These are phyloP conservation scores for Syncephalastrum monosporum DNA, from an alignment of 371 early-diverging fungal genomes.

Conservation along the genomic window DNA sequence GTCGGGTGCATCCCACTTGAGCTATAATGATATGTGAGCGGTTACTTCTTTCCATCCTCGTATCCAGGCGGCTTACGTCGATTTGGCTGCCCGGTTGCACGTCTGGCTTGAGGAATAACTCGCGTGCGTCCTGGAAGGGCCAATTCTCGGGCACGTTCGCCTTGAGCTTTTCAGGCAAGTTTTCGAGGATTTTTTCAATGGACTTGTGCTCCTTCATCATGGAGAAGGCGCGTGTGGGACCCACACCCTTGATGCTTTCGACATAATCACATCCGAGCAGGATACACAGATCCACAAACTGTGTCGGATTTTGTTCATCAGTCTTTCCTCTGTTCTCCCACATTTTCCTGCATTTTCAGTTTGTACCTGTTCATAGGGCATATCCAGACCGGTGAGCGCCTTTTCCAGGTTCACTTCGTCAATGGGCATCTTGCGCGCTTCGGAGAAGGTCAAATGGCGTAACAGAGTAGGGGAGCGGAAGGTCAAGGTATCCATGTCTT, in stretches of 20 bases:
- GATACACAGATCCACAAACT: conserved; percentile 99
- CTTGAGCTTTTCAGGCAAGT: conserved; percentile 68
- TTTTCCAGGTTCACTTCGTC: conserved; percentile 86
- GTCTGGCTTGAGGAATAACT: conserved; percentile 85
- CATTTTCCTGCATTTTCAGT: not conserved
- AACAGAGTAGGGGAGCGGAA: conserved; percentile 93
- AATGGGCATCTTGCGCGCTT: conserved; percentile 93
- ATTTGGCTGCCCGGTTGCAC: conserved; percentile 68
- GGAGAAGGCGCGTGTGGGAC: conserved; percentile 89
- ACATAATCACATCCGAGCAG: conserved; percentile 99
- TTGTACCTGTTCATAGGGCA: conserved; percentile 72
- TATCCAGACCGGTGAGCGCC: conserved; percentile 82
- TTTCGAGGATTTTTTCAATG: conserved; percentile 86
- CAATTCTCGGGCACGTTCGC: conserved; percentile 87
- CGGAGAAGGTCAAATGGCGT: conserved; percentile 95
- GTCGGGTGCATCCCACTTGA: conserved; percentile 90
- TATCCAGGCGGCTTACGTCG: conserved; percentile 36
- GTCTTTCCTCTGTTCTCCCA: not conserved
- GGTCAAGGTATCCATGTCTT: conserved; percentile 99
- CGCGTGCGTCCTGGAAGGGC: conserved; percentile 91
- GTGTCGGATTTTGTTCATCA: conserved; percentile 3
- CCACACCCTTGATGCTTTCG: conserved; percentile 95
- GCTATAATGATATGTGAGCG: conserved; percentile 26
- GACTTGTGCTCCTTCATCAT: conserved; percentile 88
- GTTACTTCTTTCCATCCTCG: too few relatives aligned